Base-by-base conservation (phyloP, 257 asterid genomes). In the Echites panduratus region DNA sequence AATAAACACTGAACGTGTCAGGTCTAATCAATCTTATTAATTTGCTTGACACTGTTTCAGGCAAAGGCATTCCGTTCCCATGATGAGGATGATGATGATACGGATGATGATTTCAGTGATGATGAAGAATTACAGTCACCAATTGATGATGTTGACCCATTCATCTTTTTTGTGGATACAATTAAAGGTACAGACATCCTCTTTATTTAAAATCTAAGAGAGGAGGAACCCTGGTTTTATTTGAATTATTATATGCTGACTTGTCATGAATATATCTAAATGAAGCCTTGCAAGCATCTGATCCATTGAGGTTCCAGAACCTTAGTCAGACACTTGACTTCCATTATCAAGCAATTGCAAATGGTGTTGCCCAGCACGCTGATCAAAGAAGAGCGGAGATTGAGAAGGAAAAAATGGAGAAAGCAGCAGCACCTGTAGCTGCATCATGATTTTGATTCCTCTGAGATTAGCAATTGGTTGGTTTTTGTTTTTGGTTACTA, bases 91-190 rank as follows among this genome's bases (percentile, higher is more conserved):
- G 94, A 90, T 19, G 97, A 92, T 0, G 89, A 87, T 82, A 78
- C 89, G 0, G 97, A 89, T 71, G 99, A 92, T 50, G 98, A 90
- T 84, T 89, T 90, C 78, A 93, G 97, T 79, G 99, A 92, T n/a
- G 99, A 90, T 59, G 98, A 92, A 77, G 99, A 95, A 68, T 66
- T 92, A 84, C 99, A 95, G 57, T 95, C 99, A 12, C 99, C 99
- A 43, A 88, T 95, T 48, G 98, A 95, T 83, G 97, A 95, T 13
- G 89, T 95, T 65, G 99, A 95, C 68, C 99, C 99, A 10, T 95
- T 90, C 72, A 75, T 95, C 79, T 90, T 86, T 85, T 95, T 95
- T 84, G 99, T 92, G 66, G 99, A 92, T 77, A 82, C 92, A 19
- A 66, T 90, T 44, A 88, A 89, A 88, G 96, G 99, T 95, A 84